Evolutionary conservation across 192 early-diverging fungal genomes (phyloP), one percentile per base, ranked within the genome.

Genomic region (Backusella westeae): DNA sequence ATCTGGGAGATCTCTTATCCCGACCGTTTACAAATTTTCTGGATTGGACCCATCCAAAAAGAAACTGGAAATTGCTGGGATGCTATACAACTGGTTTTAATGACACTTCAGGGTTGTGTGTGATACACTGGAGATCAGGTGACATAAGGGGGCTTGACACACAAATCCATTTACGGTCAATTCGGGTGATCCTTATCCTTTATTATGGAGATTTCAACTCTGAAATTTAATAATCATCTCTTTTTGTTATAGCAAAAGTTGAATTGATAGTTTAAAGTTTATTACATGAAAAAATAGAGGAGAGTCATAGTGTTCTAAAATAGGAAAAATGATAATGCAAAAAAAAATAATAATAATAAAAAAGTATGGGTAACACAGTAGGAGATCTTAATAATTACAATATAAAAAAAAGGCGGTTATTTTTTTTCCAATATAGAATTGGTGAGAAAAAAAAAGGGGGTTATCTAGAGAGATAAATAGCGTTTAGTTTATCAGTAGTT

Each of bases 401-500:
- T 34, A 36, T 39, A 35, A 19, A 35, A 67, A 29, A 38, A 21
- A 38, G 41, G 12, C 34, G 36, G 34, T n/a, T 69, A 21, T 69
- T 69, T 69, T 32, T 69, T 67, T 69, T 69, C 36, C 36, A 69
- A 69, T 69, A 69, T 35, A 23, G 35, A 38, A 38, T 15, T 21
- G 35, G 36, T 38, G 36, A 23, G 36, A 69, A 38, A 38, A 68
- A 19, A 38, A 68, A 68, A 39, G 6, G 10, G 41, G 39, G 36
- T 69, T 38, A 49, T 49, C 46, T 10, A 69, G 17, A 67, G 17
- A 67, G 34, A 67, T 34, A 34, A 67, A 34, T 14, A 65, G 3
- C 4, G 1, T 2, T 21, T 12, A n/a, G 21, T 35, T 21, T 36
- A 8, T 36, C 21, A 69, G 19, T 38, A 69, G 36, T n/a, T 69